Evolutionary conservation across 2,329 filamentous ascomycete species (phyloP).

Genomic region (Nemania diffusa): DNA sequence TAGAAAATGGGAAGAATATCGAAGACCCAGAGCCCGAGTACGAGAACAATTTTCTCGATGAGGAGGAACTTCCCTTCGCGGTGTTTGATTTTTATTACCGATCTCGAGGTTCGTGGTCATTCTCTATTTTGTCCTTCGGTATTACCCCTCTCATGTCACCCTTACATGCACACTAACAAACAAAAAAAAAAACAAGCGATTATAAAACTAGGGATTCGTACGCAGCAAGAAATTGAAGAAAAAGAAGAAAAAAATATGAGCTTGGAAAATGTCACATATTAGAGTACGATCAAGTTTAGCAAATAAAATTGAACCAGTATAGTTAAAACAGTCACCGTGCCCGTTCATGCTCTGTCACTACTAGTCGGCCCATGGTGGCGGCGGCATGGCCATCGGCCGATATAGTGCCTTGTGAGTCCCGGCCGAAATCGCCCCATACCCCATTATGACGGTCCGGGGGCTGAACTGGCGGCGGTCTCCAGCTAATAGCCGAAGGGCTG

Average conservation of each 20-base stretch:
- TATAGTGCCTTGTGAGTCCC: too few relatives aligned
- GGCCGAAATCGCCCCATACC: too few relatives aligned
- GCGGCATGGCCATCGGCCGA: too few relatives aligned
- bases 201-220: not conserved
- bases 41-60: not conserved
- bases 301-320: too few relatives aligned
- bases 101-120: not conserved
- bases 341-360: too few relatives aligned
- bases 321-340: not conserved
- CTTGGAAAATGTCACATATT: not conserved
- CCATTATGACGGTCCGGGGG: too few relatives aligned
- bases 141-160: not conserved
- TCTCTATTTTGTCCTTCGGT: not conserved
- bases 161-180: not conserved
- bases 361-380: too few relatives aligned
- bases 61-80: not conserved
- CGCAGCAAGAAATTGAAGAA: not conserved
- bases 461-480: too few relatives aligned
- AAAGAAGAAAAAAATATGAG: not conserved
- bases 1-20: not conserved
- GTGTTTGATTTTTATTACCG: slow-evolving; percentile 4
- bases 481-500: too few relatives aligned
- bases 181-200: not conserved
- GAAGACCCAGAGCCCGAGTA: not conserved
- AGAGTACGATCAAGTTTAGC: too few relatives aligned